Evolutionary conservation across 75 land plant species (phyloP).

Genomic region (Cupressus sempervirens): DNA sequence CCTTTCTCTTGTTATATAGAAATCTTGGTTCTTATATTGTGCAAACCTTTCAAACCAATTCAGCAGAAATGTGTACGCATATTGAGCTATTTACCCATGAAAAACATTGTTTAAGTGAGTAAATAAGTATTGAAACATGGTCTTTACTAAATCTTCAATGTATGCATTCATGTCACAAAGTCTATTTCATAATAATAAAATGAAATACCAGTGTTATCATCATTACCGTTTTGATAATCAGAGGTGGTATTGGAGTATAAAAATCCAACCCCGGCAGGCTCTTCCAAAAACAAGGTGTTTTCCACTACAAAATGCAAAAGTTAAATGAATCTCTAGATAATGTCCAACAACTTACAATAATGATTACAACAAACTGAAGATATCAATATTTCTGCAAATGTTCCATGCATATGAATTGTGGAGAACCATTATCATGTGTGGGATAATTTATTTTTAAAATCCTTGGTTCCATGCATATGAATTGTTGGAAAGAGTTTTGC

Average conservation of each 20-base stretch:
- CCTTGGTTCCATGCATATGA: constrained; percentile 70
- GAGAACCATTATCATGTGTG: too few relatives aligned
- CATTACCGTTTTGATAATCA: constrained; percentile 35
- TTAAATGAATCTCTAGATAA: not conserved
- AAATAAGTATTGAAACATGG: too few relatives aligned
- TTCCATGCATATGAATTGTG: too few relatives aligned
- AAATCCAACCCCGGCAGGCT: constrained; percentile 59
- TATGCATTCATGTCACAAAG: too few relatives aligned
- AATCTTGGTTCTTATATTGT: constrained; percentile 56
- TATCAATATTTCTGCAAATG: too few relatives aligned
- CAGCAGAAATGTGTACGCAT: constrained; percentile 36
- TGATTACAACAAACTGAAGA: too few relatives aligned
- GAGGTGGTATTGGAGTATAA: constrained; percentile 46
- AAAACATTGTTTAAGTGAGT: not conserved
- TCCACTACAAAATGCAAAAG: constrained; percentile 33
- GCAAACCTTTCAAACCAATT: constrained; percentile 76
- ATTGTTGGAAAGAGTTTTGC: constrained; percentile 44
- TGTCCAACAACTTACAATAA: not conserved
- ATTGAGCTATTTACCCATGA: constrained; percentile 22
- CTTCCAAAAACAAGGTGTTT: constrained; percentile 64
- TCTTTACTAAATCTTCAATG: too few relatives aligned
- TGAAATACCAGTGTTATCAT: constrained; percentile 29
- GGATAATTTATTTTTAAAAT: too few relatives aligned
- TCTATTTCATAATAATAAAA: too few relatives aligned
- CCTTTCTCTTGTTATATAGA: constrained; percentile 76